Conservation (phyloP, 2,329 filamentous ascomycete species). For the Trichoderma sp. region DNA sequence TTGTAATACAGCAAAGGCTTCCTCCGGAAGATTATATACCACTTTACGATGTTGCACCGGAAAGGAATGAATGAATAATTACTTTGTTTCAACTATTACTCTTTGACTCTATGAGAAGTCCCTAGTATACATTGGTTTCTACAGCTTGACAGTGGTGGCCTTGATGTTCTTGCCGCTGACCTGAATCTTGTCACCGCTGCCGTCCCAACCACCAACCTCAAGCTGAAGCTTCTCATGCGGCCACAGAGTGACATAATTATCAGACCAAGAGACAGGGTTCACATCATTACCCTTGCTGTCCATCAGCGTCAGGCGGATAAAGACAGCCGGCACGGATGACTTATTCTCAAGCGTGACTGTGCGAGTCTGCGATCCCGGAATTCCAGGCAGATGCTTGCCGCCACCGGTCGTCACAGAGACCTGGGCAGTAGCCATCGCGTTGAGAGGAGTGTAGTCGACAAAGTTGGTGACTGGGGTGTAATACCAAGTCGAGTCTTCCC, state of each 20-base stretch:
- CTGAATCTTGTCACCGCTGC: slow-evolving; percentile 23
- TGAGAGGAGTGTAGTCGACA: slow-evolving; percentile 51
- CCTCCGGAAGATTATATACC: background rate
- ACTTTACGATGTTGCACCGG: background rate
- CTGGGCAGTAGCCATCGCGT: slow-evolving; percentile 42
- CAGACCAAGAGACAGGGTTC: slow-evolving; percentile 58
- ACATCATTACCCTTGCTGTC: slow-evolving; percentile 50
- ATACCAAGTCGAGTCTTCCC: slow-evolving; percentile 61
- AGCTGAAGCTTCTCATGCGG: slow-evolving; percentile 53
- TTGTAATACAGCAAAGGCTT: background rate
- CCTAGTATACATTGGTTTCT: background rate
- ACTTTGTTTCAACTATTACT: background rate
- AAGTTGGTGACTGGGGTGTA: slow-evolving; percentile 58
- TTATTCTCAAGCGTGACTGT: slow-evolving; percentile 54
- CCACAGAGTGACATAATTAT: slow-evolving; percentile 66
- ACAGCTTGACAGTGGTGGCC: slow-evolving; percentile 22
- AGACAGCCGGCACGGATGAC: slow-evolving; percentile 58
- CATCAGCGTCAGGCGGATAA: slow-evolving; percentile 56
- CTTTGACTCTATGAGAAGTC: background rate
- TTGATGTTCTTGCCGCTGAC: slow-evolving; percentile 31
- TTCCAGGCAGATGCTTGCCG: slow-evolving; percentile 19
- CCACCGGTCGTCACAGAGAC: slow-evolving; percentile 38
- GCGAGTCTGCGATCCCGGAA: slow-evolving; percentile 24
- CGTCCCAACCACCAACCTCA: slow-evolving; percentile 30
- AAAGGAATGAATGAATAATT: background rate